phyloP scores from a whole-genome alignment of 306 rosid species.

The Myrica gale region DNA sequence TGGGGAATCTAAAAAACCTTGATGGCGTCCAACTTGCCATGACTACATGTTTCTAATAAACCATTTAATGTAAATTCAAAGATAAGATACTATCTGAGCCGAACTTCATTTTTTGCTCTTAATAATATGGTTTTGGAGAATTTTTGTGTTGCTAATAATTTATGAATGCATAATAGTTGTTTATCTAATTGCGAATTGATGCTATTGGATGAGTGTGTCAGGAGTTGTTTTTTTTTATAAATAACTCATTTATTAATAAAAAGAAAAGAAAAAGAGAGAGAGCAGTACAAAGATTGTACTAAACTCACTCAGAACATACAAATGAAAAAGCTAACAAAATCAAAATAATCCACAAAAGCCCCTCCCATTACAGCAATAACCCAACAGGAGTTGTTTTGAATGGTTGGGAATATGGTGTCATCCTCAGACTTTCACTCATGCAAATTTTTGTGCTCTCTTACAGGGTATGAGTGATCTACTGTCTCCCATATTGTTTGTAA shows the following conservation, averaged over 20 bases:
- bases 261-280: no score
- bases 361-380: no score
- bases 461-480: constrained; percentile 99
- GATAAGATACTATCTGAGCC: background rate
- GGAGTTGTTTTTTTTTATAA: no score
- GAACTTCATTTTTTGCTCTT: background rate
- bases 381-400: no score
- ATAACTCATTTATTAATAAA: no score
- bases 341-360: no score
- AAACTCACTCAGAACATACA: no score
- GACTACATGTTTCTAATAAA: background rate
- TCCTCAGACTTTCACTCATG: background rate
- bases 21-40: background rate
- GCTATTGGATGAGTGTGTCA: background rate
- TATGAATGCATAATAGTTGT: background rate
- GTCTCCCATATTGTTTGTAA: constrained; percentile 82
- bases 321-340: no score
- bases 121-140: background rate
- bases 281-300: no score
- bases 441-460: constrained; percentile 23
- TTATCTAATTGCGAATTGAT: background rate
- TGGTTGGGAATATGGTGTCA: background rate
- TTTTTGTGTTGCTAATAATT: background rate
- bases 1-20: background rate
- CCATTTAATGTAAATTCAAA: background rate